These are phyloP conservation scores for Botryotinia convoluta DNA, from an alignment of 2,329 filamentous ascomycete species.

Conservation along the genomic window DNA sequence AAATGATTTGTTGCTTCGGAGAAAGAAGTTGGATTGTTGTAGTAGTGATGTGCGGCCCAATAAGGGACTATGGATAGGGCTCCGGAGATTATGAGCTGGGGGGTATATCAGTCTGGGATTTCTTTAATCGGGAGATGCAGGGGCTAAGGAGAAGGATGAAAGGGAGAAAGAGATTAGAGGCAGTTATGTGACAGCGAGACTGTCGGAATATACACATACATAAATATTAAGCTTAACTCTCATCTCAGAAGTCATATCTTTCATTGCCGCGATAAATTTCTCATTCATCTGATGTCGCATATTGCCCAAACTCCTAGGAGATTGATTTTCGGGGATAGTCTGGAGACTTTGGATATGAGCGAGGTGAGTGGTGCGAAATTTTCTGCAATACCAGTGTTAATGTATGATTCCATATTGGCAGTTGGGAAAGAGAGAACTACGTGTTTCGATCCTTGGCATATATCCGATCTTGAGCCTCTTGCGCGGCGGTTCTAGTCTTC, in stretches of 20 bases:
- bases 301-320: background rate
- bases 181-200: no score
- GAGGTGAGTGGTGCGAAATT: background rate
- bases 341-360: background rate
- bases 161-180: background rate
- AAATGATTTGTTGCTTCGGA: background rate
- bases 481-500: background rate
- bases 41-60: background rate
- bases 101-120: background rate
- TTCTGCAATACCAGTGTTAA: background rate
- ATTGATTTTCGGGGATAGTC: background rate
- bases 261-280: background rate
- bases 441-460: background rate
- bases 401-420: background rate
- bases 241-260: background rate
- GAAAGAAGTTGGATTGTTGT: background rate
- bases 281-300: background rate
- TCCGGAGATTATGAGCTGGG: background rate
- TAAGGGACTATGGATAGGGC: background rate
- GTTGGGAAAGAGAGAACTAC: background rate
- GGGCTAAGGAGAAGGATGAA: background rate
- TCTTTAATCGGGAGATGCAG: background rate
- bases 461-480: background rate
- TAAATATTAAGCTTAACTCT: slow-evolving; percentile 4
- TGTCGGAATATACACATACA: background rate